Base-by-base conservation (phyloP, 148 eudicot species). In the Heliamphora exappendiculata region DNA sequence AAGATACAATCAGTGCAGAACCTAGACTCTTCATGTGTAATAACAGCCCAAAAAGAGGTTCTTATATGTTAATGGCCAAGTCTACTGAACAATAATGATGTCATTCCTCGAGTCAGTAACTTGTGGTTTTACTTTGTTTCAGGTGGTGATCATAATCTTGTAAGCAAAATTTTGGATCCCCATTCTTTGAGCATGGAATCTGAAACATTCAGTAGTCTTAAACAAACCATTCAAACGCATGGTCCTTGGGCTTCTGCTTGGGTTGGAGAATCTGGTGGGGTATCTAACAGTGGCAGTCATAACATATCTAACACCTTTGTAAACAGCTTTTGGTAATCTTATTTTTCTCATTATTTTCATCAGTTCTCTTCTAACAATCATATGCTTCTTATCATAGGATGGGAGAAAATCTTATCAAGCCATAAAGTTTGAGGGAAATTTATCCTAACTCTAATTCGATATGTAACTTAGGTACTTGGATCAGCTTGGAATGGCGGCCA, bases 181-280 rank as follows among this genome's bases (percentile, higher is more conserved):
- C 2, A 76, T 65, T 65, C 53, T 76, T 82, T 95, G 86, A 84
- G 81, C 75, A 76, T 79, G 74, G 74, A 82, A 75, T 71, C 88
- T 29, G 45, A 49, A 69, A 89, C 85, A 20, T 92, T 88, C 75
- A 34, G 74, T 59, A 75, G 9, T 60, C 89, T 95, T n/a, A 77
- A 59, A 39, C 72, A 82, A 76, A 87, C 85, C 55, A 86, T 95
- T 66, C 60, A 82, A 78, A 60, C 41, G 3, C 47, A 76, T 59
- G 99, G 97, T 70, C 90, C 94, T 68, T 95, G 98, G 99, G 78
- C 99, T 78, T 86, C 85, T 55, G 91, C 98, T 74, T 95, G 99
- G 99, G 94, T 95, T 34, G 94, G 99, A 47, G 99, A 95, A 85
- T 84, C 98, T 39, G 99, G 99, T 29, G 99, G 99, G 62, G 28